These are phyloP conservation scores for Eucalyptus curtisii DNA, from an alignment of 345 rosid species.

Conservation along the genomic window DNA sequence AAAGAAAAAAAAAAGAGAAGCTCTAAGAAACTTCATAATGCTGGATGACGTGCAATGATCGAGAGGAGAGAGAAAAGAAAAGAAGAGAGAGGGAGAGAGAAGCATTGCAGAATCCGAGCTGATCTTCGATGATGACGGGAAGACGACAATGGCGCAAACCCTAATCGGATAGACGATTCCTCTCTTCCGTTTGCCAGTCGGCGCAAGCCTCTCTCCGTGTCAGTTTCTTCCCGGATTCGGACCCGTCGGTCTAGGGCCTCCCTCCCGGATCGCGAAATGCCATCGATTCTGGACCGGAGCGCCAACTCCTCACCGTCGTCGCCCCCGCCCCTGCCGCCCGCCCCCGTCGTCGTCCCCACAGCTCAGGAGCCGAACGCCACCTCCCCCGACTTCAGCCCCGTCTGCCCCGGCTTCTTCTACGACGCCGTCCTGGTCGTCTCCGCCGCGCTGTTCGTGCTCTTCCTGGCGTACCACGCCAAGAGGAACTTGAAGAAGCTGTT, in stretches of 20 bases:
- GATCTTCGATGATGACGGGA: neutral
- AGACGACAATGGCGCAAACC: neutral
- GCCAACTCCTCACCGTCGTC: neutral
- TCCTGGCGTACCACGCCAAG: conserved; percentile 37
- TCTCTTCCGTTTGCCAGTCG: neutral
- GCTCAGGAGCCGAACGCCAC: neutral
- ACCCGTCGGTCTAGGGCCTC: neutral
- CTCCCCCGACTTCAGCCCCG: neutral
- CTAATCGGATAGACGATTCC: neutral
- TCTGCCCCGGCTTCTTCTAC: conserved; percentile 29
- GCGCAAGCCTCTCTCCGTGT: neutral
- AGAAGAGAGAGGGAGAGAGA: neutral
- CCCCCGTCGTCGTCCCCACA: neutral
- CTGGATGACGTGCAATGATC: neutral
- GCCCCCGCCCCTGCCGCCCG: neutral
- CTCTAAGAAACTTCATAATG: neutral
- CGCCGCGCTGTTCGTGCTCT: conserved; percentile 26
- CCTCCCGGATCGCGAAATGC: neutral
- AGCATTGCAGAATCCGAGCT: neutral
- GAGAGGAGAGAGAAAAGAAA: neutral
- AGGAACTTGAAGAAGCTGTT: conserved; percentile 32
- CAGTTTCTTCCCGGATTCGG: neutral
- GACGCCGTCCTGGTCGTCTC: conserved; percentile 18
- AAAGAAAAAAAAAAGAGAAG: neutral
- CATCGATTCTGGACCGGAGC: neutral